Evolutionary conservation across 441 rosid genomes (phyloP).

Genomic region (Erodium moschatum): DNA sequence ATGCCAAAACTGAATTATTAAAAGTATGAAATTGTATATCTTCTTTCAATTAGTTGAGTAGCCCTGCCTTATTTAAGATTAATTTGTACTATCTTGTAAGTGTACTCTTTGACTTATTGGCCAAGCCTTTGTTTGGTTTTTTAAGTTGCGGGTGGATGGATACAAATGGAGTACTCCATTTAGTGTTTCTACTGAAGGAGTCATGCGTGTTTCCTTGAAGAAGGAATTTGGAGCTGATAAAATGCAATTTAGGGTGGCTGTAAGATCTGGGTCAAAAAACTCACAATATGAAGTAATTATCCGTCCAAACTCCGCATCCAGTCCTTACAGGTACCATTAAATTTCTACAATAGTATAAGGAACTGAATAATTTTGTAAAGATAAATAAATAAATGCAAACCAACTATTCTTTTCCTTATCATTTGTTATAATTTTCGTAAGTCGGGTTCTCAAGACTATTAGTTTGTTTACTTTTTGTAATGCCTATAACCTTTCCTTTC

Average conservation of each 20-base stretch:
- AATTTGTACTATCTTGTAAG: neutral
- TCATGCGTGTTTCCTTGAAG: constrained; percentile 60
- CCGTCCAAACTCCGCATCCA: constrained; percentile 71
- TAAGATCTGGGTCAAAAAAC: constrained; percentile 84
- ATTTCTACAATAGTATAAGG: constrained; percentile 3
- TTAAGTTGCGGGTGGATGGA: constrained; percentile 71
- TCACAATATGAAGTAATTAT: constrained; percentile 90
- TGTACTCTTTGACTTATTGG: constrained; percentile 22
- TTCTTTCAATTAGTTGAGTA: constrained; percentile 11
- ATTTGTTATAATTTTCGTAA: neutral
- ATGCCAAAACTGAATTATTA: constrained; percentile 52
- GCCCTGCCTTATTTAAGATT: neutral
- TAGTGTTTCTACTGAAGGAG: constrained; percentile 72
- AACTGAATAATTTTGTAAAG: neutral
- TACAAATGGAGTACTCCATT: constrained; percentile 87
- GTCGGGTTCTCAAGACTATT: neutral
- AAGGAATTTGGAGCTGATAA: constrained; percentile 46
- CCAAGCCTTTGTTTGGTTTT: constrained; percentile 15
- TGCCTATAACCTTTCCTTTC: neutral
- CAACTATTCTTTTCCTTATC: neutral
- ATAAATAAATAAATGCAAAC: neutral
- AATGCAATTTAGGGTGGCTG: constrained; percentile 65
- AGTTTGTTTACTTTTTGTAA: neutral
- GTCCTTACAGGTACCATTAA: constrained; percentile 80
- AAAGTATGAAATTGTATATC: constrained; percentile 37